These are phyloP conservation scores for Ploettnerulaceae sp. DNA, from an alignment of 2,329 filamentous ascomycete species.

Conservation along the genomic window DNA sequence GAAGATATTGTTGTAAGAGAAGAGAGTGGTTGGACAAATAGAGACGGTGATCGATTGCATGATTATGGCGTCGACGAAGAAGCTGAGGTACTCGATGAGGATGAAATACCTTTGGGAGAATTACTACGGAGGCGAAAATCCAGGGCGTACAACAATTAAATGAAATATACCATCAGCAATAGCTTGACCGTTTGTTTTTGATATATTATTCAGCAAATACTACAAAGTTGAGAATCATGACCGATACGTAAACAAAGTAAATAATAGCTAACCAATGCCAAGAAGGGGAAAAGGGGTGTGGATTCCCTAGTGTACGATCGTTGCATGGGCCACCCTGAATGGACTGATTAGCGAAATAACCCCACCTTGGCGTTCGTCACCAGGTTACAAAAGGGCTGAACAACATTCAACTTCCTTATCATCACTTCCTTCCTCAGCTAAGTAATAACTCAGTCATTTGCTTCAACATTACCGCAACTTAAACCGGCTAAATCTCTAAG, in stretches of 20 bases:
- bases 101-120: slow-evolving; percentile 66
- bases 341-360: background rate
- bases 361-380: slow-evolving; percentile 5
- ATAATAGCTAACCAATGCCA: background rate
- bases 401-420: background rate
- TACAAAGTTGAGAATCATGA: too few species aligned
- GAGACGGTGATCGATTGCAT: slow-evolving; percentile 66
- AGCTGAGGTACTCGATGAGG: slow-evolving; percentile 54
- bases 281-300: slow-evolving; percentile 1
- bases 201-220: too few species aligned
- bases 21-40: slow-evolving; percentile 60
- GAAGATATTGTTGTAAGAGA: slow-evolving; percentile 34
- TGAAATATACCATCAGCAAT: background rate
- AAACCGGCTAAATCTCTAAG: background rate
- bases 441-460: too few species aligned
- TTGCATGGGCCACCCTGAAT: background rate
- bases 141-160: slow-evolving; percentile 3
- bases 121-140: slow-evolving; percentile 53
- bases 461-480: background rate
- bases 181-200: too few species aligned
- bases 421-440: too few species aligned
- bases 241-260: too few species aligned
- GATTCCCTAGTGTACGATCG: background rate
- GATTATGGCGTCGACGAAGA: slow-evolving; percentile 81
- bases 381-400: background rate